Percentiles rank a stretch among this genome's conserved stretches.
These are phyloP conservation scores for Komagataella ulmi DNA, from an alignment of 805 yeast genomes.

Conservation along the genomic window DNA sequence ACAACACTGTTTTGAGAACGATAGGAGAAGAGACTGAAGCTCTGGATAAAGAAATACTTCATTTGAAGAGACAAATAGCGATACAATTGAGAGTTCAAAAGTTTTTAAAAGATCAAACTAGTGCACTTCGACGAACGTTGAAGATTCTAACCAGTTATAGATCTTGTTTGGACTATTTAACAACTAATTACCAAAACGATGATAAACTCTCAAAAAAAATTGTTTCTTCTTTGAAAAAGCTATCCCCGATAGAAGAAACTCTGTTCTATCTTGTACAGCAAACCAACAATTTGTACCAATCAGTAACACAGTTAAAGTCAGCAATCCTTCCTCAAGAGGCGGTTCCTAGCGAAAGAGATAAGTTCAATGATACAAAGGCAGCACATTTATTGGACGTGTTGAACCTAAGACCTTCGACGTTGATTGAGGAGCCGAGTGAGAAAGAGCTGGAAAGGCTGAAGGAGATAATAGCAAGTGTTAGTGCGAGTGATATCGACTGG, in stretches of 20 bases:
- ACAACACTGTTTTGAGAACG: constrained; percentile 10
- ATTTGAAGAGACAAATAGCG: constrained; percentile 2
- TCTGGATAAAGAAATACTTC: constrained; percentile 1
- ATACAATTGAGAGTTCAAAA: constrained; percentile 2
- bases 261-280: constrained; percentile 1
- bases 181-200: neutral
- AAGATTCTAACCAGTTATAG: neutral
- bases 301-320: neutral
- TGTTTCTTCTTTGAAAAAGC: neutral
- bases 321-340: neutral
- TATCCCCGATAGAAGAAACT: constrained; percentile 1
- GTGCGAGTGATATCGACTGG: neutral
- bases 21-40: constrained; percentile 5
- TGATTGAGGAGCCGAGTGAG: neutral
- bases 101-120: neutral
- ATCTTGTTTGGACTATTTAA: neutral
- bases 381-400: neutral
- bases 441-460: neutral
- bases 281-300: neutral
- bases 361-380: neutral
- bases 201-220: neutral
- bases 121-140: neutral
- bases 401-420: neutral
- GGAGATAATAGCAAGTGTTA: neutral
- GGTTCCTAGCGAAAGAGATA: neutral